A percentile compares a stretch with the other conserved stretches of the same genome.
phyloP scores from a whole-genome alignment of 495 filamentous ascomycete genomes.

The Aspergillus indologenus region DNA sequence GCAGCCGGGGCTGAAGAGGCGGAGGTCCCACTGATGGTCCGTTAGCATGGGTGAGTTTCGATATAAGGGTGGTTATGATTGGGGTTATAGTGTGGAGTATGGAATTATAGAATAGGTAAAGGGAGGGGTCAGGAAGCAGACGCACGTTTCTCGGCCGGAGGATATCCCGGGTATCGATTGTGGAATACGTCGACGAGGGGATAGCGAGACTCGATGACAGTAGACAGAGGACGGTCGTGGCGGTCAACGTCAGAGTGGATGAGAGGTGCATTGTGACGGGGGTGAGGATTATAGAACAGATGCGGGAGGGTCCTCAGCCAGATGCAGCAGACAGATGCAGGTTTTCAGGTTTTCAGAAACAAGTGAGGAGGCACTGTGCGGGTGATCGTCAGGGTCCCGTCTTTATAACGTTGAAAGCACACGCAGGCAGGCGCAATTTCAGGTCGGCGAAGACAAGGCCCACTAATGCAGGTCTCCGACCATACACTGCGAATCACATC shows the following conservation, averaged over 20 bases:
- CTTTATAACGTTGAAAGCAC: not conserved
- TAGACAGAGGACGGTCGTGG: not conserved
- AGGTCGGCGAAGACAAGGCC: not conserved
- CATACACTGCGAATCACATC: not conserved
- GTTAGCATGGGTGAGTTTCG: no score
- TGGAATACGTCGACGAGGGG: not conserved
- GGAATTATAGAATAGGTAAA: not conserved
- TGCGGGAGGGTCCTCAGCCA: no score
- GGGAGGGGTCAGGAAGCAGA: not conserved
- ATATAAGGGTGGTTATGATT: no score
- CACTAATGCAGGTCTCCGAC: not conserved
- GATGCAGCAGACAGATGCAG: no score
- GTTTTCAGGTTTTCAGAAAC: no score
- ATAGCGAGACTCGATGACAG: not conserved
- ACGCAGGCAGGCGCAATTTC: not conserved
- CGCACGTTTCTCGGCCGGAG: constrained; percentile 25
- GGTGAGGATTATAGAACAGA: no score
- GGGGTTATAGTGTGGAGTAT: not conserved
- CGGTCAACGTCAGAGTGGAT: not conserved
- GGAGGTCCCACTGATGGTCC: constrained; percentile 33
- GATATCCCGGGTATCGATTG: constrained; percentile 3
- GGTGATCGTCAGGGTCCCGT: not conserved
- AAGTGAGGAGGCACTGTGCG: not conserved
- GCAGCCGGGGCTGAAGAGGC: constrained; percentile 28
- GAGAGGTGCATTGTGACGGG: not conserved